Base-by-base conservation (phyloP, 495 filamentous ascomycete genomes). In the Halenospora varia region DNA sequence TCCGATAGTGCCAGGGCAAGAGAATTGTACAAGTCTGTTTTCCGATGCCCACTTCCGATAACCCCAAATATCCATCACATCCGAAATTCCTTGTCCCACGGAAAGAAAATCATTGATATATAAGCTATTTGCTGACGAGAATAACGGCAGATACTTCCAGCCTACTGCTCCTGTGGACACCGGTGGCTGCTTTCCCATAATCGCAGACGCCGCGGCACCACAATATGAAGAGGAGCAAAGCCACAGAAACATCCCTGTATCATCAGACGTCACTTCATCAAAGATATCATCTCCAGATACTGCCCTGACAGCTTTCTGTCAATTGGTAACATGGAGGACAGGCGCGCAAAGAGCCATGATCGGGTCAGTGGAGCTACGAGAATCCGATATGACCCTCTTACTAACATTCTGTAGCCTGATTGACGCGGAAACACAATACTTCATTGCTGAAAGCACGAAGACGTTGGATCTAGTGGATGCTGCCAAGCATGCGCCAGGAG, bases 251-350 rank as follows among this genome's bases (percentile, higher is more conserved):
- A 58, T 68, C 10, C 67, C 69, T 2, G 65, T 77, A 35, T 77
- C 66, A 3, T 80, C 79, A 2, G 72, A 75, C 56, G 73, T 75
- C 4, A 77, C 80, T 40, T 59, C 80, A 13, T 75, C 73, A n/a
- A 77, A 79, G 6, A 56, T 80, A 25, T 60, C 64, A 2, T 78
- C 78, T 15, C 65, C 69, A 4, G 88, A 88, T 65, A 73, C 79
- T 2, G 81, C 80, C n/a, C 71, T 90, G 18, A 83, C 80, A 0
- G 82, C 81, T 0, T 77, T 88, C 61, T 78, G 84, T 19, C 85
- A 88, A 63, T 70, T 88, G 19, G 83, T 59, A 47, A 50, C 60
- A 55, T 66, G 64, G 64, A 71, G 77, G 17, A 66, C 79, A 3
- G 68, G 77, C 48, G 70, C 78, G 3, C 71, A 79, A 55, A 75